Percentiles rank a stretch among this genome's conserved stretches.
Conservation (phyloP, 345 rosid genomes). For the Chamaenerion angustifolium region DNA sequence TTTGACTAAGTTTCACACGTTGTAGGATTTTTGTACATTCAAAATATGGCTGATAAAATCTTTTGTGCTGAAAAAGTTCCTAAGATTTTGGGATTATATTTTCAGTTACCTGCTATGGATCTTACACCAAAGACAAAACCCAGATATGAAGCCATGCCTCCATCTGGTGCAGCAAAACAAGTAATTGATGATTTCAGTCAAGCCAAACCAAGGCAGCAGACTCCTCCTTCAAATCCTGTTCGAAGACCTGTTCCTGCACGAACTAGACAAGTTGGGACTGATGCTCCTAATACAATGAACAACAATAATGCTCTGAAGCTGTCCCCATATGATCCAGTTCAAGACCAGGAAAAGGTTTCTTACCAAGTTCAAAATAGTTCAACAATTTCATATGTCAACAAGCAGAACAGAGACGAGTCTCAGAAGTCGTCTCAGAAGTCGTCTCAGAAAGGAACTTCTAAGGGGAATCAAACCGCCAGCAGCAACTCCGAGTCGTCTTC, state of each 20-base stretch:
- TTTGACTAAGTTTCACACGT: too few relatives aligned
- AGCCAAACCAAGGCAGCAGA: slow-evolving; percentile 58
- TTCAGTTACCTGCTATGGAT: slow-evolving; percentile 55
- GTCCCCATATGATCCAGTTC: slow-evolving; percentile 18
- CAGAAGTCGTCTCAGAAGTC: too few relatives aligned
- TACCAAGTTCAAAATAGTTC: slow-evolving; percentile 14
- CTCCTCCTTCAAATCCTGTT: slow-evolving; percentile 47
- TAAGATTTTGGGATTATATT: slow-evolving; percentile 10
- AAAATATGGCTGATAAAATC: slow-evolving; percentile 1
- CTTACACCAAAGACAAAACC: slow-evolving; percentile 54
- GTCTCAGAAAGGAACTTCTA: slow-evolving; percentile 32
- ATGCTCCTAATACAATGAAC: slow-evolving; percentile 24
- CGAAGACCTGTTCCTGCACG: slow-evolving; percentile 40
- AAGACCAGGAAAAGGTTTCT: slow-evolving; percentile 27
- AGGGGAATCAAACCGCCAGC: slow-evolving; percentile 53
- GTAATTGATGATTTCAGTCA: slow-evolving; percentile 39
- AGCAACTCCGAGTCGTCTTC: slow-evolving; percentile 69
- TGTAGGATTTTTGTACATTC: background rate
- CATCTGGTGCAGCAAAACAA: slow-evolving; percentile 33
- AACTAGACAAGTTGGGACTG: slow-evolving; percentile 37
- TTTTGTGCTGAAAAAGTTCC: slow-evolving; percentile 3
- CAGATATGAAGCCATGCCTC: slow-evolving; percentile 54
- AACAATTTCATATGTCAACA: slow-evolving; percentile 10
- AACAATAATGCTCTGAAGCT: slow-evolving; percentile 14
- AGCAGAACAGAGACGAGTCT: slow-evolving; percentile 16